Evolutionary conservation across 129 eudicot genomes (phyloP), one percentile per base, ranked within the genome.

Genomic region (Chrysanthemum seticuspe): DNA sequence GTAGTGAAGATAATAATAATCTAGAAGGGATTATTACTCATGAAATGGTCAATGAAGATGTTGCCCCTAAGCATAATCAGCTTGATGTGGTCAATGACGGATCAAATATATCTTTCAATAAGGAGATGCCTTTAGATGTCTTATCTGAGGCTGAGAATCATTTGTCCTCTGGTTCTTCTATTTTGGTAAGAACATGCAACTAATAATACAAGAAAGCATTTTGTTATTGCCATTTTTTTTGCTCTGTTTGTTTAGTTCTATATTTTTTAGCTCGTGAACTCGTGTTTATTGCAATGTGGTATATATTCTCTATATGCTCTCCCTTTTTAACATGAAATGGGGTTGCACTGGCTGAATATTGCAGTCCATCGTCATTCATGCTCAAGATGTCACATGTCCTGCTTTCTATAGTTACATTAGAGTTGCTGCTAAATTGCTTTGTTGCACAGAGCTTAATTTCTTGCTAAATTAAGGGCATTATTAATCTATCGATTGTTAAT

Each of bases 181-280:
- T 62, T 70, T 65, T 62, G 73, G 88, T 85, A 82, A 85, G 89
- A 59, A 76, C 60, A 27, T 15, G 9, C 4, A 69, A 72, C 50
- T 27, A 25, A 27, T 61, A 40, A 61, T n/a, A 13, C 2, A 23
- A 0, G 12, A 13, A 65, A 19, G n/a, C 34, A 55, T 65, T 8
- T 49, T 65, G 65, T 25, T 75, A 10, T 75, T 66, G 25, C 54
- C 44, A 14, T 58, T 58, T 40, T 71, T 10, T 44, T 36, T 15
- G 54, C 47, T 61, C 66, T 52, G 50, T 40, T 53, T 65, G 57
- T 36, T 65, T 74, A 3, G 19, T 36, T 74, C 45, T 73, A 48
- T 15, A 27, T 73, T 19, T 73, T 19, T 48, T 19, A 60, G 65
- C 29, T 60, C 29, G 65, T 61, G 45, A n/a, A 34, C 44, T 34